Percentiles rank a stretch among this genome's conserved stretches.
These are phyloP conservation scores for Beta lomatogona DNA, from an alignment of 179 eudicot species.

Conservation along the genomic window DNA sequence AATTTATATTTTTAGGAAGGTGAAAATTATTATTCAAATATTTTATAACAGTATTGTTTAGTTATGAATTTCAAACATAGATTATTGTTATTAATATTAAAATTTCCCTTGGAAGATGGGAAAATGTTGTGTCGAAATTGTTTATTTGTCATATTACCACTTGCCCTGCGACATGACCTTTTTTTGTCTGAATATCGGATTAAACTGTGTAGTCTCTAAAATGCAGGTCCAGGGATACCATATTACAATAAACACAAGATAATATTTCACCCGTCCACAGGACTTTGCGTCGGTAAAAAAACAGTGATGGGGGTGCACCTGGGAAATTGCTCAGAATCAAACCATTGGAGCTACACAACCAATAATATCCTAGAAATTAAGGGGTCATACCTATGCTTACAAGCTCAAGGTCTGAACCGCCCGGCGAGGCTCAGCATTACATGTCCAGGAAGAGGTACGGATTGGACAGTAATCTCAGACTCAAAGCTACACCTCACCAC, in stretches of 20 bases:
- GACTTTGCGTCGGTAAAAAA: slow-evolving; percentile 56
- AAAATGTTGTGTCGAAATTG: too few relatives aligned
- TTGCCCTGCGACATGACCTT: too few relatives aligned
- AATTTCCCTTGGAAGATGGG: too few relatives aligned
- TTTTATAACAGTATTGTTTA: too few relatives aligned
- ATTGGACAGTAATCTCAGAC: slow-evolving; percentile 67
- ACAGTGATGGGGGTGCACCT: slow-evolving; percentile 40
- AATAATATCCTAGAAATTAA: slow-evolving; percentile 43
- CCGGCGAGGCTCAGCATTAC: slow-evolving; percentile 45
- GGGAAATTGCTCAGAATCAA: slow-evolving; percentile 65
- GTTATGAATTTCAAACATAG: too few relatives aligned
- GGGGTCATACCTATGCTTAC: slow-evolving; percentile 57
- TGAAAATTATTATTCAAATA: too few relatives aligned
- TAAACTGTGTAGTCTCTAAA: neutral
- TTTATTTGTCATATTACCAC: too few relatives aligned
- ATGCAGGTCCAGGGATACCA: slow-evolving; percentile 68
- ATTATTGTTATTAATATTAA: too few relatives aligned
- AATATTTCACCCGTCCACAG: slow-evolving; percentile 74
- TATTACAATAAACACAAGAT: slow-evolving; percentile 42
- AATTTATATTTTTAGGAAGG: too few relatives aligned
- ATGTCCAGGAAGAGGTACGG: slow-evolving; percentile 41
- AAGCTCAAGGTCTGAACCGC: slow-evolving; percentile 43
- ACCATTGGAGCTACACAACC: slow-evolving; percentile 56
- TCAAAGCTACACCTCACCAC: slow-evolving; percentile 77
- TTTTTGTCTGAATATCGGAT: too few relatives aligned